These are phyloP conservation scores for Scedosporium aurantiacum DNA, from an alignment of 2,329 filamentous ascomycete species.

Conservation along the genomic window DNA sequence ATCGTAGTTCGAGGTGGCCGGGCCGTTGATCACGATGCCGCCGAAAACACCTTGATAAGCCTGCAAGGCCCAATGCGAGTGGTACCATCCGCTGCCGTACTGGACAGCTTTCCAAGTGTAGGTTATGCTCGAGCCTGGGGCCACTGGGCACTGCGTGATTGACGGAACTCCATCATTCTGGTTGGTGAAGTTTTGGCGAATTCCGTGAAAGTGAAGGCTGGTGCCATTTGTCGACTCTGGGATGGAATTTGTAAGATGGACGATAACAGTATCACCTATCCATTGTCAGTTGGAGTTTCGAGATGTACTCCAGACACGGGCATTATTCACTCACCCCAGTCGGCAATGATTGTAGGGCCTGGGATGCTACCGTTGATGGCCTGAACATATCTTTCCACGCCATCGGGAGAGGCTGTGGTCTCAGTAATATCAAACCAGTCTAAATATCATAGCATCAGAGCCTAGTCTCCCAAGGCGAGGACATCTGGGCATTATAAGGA, in stretches of 20 bases:
- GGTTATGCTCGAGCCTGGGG: constrained; percentile 38
- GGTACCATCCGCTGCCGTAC: constrained; percentile 49
- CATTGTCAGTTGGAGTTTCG: constrained; percentile 9
- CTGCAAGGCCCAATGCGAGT: constrained; percentile 44
- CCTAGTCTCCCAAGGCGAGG: not conserved
- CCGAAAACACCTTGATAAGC: constrained; percentile 47
- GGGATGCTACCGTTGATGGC: constrained; percentile 48
- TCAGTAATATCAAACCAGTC: constrained; percentile 31
- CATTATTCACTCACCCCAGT: constrained; percentile 28
- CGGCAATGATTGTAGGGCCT: constrained; percentile 44
- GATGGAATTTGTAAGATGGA: constrained; percentile 42
- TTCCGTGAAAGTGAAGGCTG: constrained; percentile 51
- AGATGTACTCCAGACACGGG: constrained; percentile 9
- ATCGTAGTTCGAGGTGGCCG: constrained; percentile 47
- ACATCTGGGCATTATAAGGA: no score
- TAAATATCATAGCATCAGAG: not conserved
- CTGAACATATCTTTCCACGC: constrained; percentile 26
- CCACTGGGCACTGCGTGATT: constrained; percentile 38
- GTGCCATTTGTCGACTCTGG: constrained; percentile 41
- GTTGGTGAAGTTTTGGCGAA: constrained; percentile 44
- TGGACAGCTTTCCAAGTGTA: constrained; percentile 47
- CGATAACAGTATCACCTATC: constrained; percentile 27
- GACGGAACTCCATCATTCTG: constrained; percentile 44
- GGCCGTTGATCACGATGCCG: constrained; percentile 50
- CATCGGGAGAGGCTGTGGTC: constrained; percentile 32